These are phyloP conservation scores for Leccinum subgranulosum DNA, from an alignment of 768 basidiomycete genomes.

Conservation along the genomic window DNA sequence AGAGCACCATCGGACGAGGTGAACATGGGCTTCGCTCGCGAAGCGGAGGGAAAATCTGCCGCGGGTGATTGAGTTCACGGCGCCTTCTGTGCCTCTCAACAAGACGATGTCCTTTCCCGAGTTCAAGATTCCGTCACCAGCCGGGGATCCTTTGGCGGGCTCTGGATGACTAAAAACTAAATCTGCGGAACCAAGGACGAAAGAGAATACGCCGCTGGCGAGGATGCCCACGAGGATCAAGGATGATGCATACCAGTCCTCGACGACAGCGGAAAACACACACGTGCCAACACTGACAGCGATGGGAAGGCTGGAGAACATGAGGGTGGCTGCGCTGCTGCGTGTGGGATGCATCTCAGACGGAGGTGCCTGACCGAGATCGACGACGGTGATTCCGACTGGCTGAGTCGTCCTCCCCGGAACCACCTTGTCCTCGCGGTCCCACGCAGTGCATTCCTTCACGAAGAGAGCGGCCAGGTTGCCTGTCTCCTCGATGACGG, in stretches of 20 bases:
- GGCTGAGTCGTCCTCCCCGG: conserved; percentile 10
- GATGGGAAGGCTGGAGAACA: conserved; percentile 21
- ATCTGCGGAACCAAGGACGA: conserved; percentile 23
- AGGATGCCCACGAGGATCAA: conserved; percentile 33
- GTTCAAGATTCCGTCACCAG: conserved; percentile 28
- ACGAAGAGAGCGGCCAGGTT: conserved; percentile 53
- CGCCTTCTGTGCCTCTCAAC: conserved; percentile 26
- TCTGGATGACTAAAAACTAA: conserved; percentile 20
- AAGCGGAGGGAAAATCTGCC: conserved; percentile 19
- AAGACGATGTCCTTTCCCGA: conserved; percentile 20
- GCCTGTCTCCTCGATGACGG: conserved; percentile 41
- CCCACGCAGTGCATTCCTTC: conserved; percentile 11
- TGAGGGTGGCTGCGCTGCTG: not conserved
- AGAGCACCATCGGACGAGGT: conserved; percentile 22
- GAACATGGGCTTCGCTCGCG: conserved; percentile 7
- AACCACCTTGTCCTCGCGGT: conserved; percentile 9
- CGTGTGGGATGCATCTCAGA: conserved; percentile 5
- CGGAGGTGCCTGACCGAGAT: conserved; percentile 9
- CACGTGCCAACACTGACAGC: conserved; percentile 20
- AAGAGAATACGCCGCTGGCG: conserved; percentile 27
- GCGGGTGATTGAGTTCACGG: conserved; percentile 28
- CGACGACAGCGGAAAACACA: conserved; percentile 13
- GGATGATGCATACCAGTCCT: conserved; percentile 26
- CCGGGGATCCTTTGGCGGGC: conserved; percentile 24
- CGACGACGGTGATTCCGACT: conserved; percentile 9